These are phyloP conservation scores for Candida dubliniensis DNA, from an alignment of 1,139 yeast species.

Conservation along the genomic window DNA sequence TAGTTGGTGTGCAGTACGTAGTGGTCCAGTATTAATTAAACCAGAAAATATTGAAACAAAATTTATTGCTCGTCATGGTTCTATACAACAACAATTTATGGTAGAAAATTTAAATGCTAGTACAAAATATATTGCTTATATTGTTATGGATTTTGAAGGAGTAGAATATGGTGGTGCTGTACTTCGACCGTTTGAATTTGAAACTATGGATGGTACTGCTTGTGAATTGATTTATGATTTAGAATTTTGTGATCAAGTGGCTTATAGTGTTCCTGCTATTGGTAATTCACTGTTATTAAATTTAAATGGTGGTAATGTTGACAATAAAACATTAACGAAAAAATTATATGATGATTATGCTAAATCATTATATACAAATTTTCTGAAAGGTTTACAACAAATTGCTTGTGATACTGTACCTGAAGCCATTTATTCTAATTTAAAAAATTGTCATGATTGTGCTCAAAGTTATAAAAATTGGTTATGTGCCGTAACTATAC, in stretches of 20 bases:
- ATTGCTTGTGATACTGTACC: constrained; percentile 71
- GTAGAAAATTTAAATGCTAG: constrained; percentile 61
- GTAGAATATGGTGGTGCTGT: constrained; percentile 63
- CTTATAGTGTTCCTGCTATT: constrained; percentile 82
- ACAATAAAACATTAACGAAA: constrained; percentile 23
- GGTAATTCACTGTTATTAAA: constrained; percentile 9
- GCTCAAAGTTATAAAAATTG: constrained; percentile 72
- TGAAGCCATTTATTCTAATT: constrained; percentile 74
- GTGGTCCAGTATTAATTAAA: constrained; percentile 41
- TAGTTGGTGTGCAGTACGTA: constrained; percentile 75
- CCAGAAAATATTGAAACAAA: constrained; percentile 29
- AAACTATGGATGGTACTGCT: constrained; percentile 54
- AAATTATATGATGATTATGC: constrained; percentile 67
- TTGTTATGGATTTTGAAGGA: constrained; percentile 52
- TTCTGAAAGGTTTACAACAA: constrained; percentile 74
- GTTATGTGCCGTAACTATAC: constrained; percentile 90
- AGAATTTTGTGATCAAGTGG: constrained; percentile 76
- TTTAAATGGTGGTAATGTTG: neutral
- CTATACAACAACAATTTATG: constrained; percentile 59
- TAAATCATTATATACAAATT: constrained; percentile 54
- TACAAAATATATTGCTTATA: constrained; percentile 64
- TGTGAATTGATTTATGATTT: constrained; percentile 77
- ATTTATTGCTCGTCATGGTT: constrained; percentile 50
- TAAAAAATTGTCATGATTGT: constrained; percentile 74
- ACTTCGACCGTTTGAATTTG: constrained; percentile 58